Evolutionary conservation across 176 grass and related monocot genomes (phyloP).

Genomic region (Triticum dicoccoides): DNA sequence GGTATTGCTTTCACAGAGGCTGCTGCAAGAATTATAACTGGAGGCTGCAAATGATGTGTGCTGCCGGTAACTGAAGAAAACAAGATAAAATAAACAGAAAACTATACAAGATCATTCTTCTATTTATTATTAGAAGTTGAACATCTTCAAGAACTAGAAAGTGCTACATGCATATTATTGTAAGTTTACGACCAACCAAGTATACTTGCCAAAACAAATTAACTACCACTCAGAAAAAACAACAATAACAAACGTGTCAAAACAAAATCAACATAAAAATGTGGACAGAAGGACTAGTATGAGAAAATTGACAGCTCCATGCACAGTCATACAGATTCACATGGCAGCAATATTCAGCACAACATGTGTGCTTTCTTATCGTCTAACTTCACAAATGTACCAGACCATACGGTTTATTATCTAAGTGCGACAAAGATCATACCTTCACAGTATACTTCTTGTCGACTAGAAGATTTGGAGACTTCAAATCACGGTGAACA

Average conservation of each 20-base stretch:
- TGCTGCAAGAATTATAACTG: not conserved
- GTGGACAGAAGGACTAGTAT: not conserved
- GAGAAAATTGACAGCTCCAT: not conserved
- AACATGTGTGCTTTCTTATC: not conserved
- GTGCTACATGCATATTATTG: not conserved
- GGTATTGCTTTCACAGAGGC: not conserved
- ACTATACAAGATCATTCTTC: not conserved
- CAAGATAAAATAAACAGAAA: not conserved
- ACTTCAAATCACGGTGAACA: constrained; percentile 98
- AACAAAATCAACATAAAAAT: not conserved
- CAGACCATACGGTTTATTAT: not conserved
- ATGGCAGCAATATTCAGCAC: not conserved
- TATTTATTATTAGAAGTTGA: not conserved
- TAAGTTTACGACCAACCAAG: not conserved
- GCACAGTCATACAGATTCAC: not conserved
- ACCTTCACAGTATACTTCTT: constrained; percentile 99
- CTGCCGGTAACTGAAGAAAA: not conserved
- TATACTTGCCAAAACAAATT: not conserved
- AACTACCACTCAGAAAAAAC: not conserved
- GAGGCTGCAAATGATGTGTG: not conserved
- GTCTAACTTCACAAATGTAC: not conserved
- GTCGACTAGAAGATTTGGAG: constrained; percentile 98
- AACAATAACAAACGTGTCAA: not conserved
- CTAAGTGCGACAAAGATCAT: constrained; percentile 19
- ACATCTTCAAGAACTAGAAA: not conserved